phyloP scores from a whole-genome alignment of 2,329 filamentous ascomycete species.

The Thielaviopsis euricoi region DNA sequence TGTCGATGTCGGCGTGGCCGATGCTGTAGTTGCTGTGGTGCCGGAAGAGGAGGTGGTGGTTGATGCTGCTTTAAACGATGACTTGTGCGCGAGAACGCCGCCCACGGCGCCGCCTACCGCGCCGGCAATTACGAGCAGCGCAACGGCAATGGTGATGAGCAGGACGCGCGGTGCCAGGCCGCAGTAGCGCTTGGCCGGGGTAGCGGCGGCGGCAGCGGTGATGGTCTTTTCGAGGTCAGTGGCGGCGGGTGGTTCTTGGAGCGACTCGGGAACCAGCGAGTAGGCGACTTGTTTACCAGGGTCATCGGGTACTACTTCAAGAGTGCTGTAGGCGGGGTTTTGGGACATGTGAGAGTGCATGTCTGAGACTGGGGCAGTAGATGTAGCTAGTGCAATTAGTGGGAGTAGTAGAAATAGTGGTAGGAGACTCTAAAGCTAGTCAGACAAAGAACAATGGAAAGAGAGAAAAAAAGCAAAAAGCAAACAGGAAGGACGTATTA shows the following conservation, averaged over 20 bases:
- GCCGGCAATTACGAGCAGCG: neutral
- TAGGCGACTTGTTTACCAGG: neutral
- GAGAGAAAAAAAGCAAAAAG: too few relatives aligned
- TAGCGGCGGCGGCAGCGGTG: too few relatives aligned
- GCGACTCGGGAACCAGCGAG: neutral
- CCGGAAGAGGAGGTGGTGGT: too few relatives aligned
- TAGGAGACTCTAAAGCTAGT: too few relatives aligned
- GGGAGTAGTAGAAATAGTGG: too few relatives aligned
- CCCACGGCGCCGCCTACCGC: neutral
- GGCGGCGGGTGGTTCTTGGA: too few relatives aligned
- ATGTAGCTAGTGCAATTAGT: too few relatives aligned
- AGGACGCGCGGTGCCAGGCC: neutral
- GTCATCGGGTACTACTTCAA: neutral
- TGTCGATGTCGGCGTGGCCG: neutral
- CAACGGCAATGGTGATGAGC: neutral
- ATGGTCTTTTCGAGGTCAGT: neutral
- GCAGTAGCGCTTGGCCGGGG: neutral
- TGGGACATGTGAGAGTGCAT: neutral
- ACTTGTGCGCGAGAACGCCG: neutral
- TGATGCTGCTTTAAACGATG: too few relatives aligned
- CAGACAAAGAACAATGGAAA: too few relatives aligned
- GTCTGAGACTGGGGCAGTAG: too few relatives aligned
- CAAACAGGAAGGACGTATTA: too few relatives aligned
- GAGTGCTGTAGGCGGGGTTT: neutral
- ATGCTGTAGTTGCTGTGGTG: too few relatives aligned